Evolutionary conservation across 805 yeast species (phyloP).

Genomic region (Ogataea nitratoaversa): DNA sequence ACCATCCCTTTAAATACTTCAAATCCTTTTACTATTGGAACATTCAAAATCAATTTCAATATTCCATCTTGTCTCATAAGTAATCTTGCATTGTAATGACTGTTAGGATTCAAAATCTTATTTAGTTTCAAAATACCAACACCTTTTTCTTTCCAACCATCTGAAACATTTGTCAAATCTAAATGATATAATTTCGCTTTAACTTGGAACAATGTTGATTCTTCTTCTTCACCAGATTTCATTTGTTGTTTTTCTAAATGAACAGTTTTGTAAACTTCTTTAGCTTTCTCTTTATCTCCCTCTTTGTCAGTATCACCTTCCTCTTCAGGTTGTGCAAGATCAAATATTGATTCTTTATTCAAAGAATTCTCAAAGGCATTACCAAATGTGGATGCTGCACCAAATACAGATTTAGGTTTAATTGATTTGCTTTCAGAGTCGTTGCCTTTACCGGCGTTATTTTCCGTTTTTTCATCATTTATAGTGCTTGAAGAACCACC

Average conservation of each 20-base stretch:
- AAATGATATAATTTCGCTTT: slow-evolving; percentile 77
- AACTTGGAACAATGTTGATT: slow-evolving; percentile 59
- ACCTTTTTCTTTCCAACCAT: slow-evolving; percentile 97
- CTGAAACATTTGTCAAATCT: slow-evolving; percentile 57
- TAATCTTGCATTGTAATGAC: slow-evolving; percentile 50
- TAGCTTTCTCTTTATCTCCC: slow-evolving; percentile 27
- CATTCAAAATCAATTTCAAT: slow-evolving; percentile 74
- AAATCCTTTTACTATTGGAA: slow-evolving; percentile 58
- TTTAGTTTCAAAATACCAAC: slow-evolving; percentile 85
- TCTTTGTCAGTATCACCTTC: slow-evolving; percentile 20
- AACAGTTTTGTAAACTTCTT: slow-evolving; percentile 47
- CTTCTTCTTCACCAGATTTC: slow-evolving; percentile 89
- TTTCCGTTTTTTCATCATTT: slow-evolving; percentile 4
- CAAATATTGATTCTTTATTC: slow-evolving; percentile 55
- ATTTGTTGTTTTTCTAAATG: slow-evolving; percentile 56
- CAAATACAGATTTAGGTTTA: slow-evolving; percentile 31
- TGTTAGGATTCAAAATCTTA: slow-evolving; percentile 24
- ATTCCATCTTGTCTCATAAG: slow-evolving; percentile 91
- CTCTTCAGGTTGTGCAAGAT: slow-evolving; percentile 22
- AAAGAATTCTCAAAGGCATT: slow-evolving; percentile 54
- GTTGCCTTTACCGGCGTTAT: neutral
- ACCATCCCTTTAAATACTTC: slow-evolving; percentile 76
- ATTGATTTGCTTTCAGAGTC: neutral
- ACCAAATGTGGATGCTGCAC: slow-evolving; percentile 42
- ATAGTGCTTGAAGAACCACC: slow-evolving; percentile 15